These are phyloP conservation scores for Oryza australiensis DNA, from an alignment of 176 grass and related monocot genomes.

Conservation along the genomic window DNA sequence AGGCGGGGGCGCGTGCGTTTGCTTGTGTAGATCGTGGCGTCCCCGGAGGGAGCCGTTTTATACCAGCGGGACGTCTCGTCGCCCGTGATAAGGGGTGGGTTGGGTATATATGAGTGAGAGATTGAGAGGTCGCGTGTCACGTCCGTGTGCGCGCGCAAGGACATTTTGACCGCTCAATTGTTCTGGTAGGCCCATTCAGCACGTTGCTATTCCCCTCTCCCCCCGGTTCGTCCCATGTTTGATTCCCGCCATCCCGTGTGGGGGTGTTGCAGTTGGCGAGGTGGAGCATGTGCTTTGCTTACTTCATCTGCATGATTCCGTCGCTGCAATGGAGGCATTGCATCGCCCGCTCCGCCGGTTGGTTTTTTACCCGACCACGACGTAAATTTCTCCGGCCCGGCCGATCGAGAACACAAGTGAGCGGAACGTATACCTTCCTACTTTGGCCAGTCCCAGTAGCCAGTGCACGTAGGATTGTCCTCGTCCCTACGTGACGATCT, in stretches of 20 bases:
- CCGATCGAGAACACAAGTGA: neutral
- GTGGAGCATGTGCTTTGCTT: conserved; percentile 14
- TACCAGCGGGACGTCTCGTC: neutral
- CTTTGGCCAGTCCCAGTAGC: neutral
- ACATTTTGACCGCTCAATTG: conserved; percentile 20
- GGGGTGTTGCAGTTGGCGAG: neutral
- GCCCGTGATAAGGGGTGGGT: conserved; percentile 26
- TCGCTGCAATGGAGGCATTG: neutral
- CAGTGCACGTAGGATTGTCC: neutral
- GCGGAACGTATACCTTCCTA: neutral
- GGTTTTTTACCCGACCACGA: conserved; percentile 19
- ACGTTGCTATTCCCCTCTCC: neutral
- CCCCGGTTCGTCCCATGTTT: neutral
- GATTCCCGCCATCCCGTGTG: neutral
- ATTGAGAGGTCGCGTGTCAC: neutral
- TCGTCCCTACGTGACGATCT: neutral
- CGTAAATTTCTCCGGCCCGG: too few species aligned
- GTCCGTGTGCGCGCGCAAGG: conserved; percentile 15
- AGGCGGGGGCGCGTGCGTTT: neutral
- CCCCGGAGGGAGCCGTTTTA: conserved; percentile 35
- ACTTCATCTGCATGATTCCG: neutral
- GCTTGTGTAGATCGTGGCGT: neutral
- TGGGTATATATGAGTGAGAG: neutral
- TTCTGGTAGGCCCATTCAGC: neutral
- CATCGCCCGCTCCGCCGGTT: neutral